phyloP scores from a whole-genome alignment of 129 eudicot species.

The Tagetes erecta region DNA sequence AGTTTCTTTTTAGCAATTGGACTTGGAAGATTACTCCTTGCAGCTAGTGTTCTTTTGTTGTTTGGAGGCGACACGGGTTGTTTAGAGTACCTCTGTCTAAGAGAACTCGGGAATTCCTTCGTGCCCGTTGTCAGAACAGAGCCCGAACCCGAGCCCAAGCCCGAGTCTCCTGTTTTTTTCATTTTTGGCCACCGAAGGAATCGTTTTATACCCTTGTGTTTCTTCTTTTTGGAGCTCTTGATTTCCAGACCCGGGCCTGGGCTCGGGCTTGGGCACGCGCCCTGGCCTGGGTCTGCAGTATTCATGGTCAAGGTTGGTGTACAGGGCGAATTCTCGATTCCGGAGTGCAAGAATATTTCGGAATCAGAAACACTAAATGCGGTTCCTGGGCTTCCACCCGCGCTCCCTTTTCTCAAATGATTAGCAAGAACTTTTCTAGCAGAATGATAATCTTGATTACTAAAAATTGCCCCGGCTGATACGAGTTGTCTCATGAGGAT shows the following conservation, averaged over 20 bases:
- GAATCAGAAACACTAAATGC: constrained; percentile 64
- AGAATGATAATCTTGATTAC: constrained; percentile 54
- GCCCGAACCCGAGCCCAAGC: not conserved
- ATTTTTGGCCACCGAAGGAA: constrained; percentile 75
- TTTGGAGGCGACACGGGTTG: constrained; percentile 49
- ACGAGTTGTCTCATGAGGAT: constrained; percentile 61
- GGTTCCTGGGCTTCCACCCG: constrained; percentile 80
- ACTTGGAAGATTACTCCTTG: constrained; percentile 65
- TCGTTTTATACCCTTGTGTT: constrained; percentile 54
- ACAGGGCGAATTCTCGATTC: constrained; percentile 41
- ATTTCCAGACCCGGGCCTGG: constrained; percentile 11
- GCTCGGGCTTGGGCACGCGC: not conserved
- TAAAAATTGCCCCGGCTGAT: constrained; percentile 77
- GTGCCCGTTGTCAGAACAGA: not conserved
- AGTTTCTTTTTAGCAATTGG: constrained; percentile 76
- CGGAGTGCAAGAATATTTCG: constrained; percentile 66
- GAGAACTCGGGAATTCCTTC: constrained; percentile 50
- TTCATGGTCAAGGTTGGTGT: constrained; percentile 21
- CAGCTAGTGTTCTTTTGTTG: constrained; percentile 72
- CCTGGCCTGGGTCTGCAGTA: constrained; percentile 7
- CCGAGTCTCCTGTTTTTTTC: constrained; percentile 35
- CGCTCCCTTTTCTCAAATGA: constrained; percentile 64
- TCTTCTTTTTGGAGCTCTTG: constrained; percentile 28
- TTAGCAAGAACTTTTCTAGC: constrained; percentile 66
- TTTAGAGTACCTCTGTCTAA: constrained; percentile 60